A percentile compares a stretch with the other conserved stretches of the same genome.
These are phyloP conservation scores for Hepatocystis sp. DNA, from an alignment of 169 alveolate species.

Conservation along the genomic window DNA sequence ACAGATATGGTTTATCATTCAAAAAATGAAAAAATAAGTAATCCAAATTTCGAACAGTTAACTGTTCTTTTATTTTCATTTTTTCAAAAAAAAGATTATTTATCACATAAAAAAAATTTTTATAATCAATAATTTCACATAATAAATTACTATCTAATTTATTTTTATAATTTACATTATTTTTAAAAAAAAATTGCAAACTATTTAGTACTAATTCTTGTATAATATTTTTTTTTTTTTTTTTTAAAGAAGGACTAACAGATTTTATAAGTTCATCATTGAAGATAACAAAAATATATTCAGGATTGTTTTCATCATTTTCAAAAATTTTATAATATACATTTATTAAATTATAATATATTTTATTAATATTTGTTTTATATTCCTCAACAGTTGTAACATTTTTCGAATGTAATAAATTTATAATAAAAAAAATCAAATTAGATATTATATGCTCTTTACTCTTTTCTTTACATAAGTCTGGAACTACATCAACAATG, in stretches of 20 bases:
- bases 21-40: conserved; percentile 39
- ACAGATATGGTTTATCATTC: conserved; percentile 7
- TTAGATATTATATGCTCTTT: conserved; percentile 18
- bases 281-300: conserved; percentile 39
- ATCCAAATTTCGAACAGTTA: conserved; percentile 21
- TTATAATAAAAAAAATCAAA: conserved; percentile 37
- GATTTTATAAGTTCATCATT: conserved; percentile 29
- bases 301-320: conserved; percentile 13
- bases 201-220: conserved; percentile 65
- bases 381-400: conserved; percentile 24
- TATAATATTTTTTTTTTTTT: conserved; percentile 37
- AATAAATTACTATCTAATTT: conserved; percentile 41
- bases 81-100: conserved; percentile 28
- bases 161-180: conserved; percentile 19
- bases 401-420: conserved; percentile 23
- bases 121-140: conserved; percentile 44
- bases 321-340: conserved; percentile 39
- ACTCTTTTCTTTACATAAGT: conserved; percentile 34
- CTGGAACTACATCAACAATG: conserved; percentile 19
- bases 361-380: conserved; percentile 42
- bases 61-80: conserved; percentile 7
- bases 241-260: conserved; percentile 62
- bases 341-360: conserved; percentile 18
- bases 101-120: conserved; percentile 23
- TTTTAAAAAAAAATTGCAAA: conserved; percentile 50